A percentile compares a stretch with the other conserved stretches of the same genome.
These are phyloP conservation scores for Hemisphaericaspora xylanilytica DNA, from an alignment of 1,139 yeast genomes.

Conservation along the genomic window DNA sequence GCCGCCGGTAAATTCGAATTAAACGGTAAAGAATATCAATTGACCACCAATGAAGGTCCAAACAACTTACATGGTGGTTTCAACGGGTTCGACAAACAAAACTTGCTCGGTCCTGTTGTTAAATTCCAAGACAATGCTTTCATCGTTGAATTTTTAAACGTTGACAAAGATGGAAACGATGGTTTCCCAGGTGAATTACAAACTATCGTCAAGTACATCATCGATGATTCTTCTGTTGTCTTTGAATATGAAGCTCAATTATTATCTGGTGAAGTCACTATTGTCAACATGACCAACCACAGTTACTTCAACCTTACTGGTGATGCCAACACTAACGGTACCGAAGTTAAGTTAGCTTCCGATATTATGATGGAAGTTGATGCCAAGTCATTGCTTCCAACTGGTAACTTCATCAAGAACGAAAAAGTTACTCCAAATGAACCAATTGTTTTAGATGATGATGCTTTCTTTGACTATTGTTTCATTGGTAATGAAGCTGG, in stretches of 20 bases:
- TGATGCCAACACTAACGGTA: slow-evolving; percentile 31
- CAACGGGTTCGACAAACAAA: slow-evolving; percentile 50
- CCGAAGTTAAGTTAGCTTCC: slow-evolving; percentile 28
- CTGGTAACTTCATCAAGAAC: slow-evolving; percentile 40
- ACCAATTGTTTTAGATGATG: slow-evolving; percentile 21
- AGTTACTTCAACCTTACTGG: slow-evolving; percentile 51
- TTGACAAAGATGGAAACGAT: slow-evolving; percentile 47
- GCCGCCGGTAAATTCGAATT: slow-evolving; percentile 43
- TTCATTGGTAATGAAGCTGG: slow-evolving; percentile 42
- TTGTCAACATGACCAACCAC: slow-evolving; percentile 63
- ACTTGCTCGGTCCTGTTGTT: slow-evolving; percentile 52
- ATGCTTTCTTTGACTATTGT: slow-evolving; percentile 48
- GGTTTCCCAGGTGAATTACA: slow-evolving; percentile 58
- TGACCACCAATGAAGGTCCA: slow-evolving; percentile 42
- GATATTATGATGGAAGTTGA: slow-evolving; percentile 39
- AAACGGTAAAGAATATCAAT: slow-evolving; percentile 37
- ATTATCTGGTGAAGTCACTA: slow-evolving; percentile 41
- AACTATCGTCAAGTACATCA: slow-evolving; percentile 41
- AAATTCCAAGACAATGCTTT: slow-evolving; percentile 28
- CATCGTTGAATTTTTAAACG: slow-evolving; percentile 37
- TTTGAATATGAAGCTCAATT: slow-evolving; percentile 50
- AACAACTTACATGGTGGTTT: slow-evolving; percentile 54
- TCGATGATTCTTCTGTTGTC: slow-evolving; percentile 29
- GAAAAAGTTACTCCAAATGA: slow-evolving; percentile 23
- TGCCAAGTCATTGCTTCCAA: slow-evolving; percentile 40